phyloP scores from a whole-genome alignment of 257 asterid species.

The Dorcoceras hygrometricum region DNA sequence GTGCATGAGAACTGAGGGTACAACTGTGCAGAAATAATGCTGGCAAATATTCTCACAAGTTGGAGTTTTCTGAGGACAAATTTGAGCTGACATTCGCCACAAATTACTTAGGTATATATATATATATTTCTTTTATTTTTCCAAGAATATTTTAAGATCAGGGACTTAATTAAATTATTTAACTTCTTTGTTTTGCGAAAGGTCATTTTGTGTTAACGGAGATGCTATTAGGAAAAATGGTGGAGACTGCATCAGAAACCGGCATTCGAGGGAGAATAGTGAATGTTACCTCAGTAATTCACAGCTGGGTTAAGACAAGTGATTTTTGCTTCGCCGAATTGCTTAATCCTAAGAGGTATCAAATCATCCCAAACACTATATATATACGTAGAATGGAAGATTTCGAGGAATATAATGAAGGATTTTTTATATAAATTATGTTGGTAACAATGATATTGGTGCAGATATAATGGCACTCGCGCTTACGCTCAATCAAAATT shows the following conservation, averaged over 20 bases:
- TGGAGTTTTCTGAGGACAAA: conserved; percentile 91
- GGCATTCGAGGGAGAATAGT: conserved; percentile 87
- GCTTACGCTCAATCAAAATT: conserved; percentile 90
- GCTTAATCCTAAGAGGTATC: conserved; percentile 73
- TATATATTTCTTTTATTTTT: too few relatives aligned
- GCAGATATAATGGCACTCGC: conserved; percentile 79
- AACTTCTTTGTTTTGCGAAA: conserved; percentile 25
- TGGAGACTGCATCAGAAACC: conserved; percentile 63
- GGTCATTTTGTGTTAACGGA: conserved; percentile 90
- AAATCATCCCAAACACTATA: too few relatives aligned
- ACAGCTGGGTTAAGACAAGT: conserved; percentile 68
- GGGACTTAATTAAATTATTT: background rate
- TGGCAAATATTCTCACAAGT: conserved; percentile 82
- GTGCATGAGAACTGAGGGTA: conserved; percentile 15
- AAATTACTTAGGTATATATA: conserved; percentile 62
- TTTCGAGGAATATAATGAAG: too few relatives aligned
- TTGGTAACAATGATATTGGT: background rate
- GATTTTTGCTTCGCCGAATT: conserved; percentile 54
- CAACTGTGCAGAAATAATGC: conserved; percentile 83
- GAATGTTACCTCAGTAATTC: conserved; percentile 83
- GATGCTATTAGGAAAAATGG: conserved; percentile 74
- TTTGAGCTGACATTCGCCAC: conserved; percentile 95
- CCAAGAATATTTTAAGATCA: too few relatives aligned
- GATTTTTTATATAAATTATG: too few relatives aligned
- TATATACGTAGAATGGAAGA: too few relatives aligned